Base-by-base conservation (phyloP, 257 asterid species). In the Lycium ferocissimum region DNA sequence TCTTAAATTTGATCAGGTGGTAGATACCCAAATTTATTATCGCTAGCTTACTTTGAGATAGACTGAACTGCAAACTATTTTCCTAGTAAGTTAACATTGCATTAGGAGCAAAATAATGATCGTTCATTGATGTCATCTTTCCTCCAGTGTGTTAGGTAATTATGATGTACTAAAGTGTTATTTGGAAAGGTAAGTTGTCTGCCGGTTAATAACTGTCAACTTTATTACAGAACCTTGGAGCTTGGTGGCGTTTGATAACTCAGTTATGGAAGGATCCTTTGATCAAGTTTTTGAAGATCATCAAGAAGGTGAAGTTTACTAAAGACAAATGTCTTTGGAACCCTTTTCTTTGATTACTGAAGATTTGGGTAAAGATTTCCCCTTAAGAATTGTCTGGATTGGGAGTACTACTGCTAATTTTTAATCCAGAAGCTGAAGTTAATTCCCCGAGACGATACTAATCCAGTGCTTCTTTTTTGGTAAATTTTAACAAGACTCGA, bases 1-100 rank as follows among this genome's bases (percentile, higher is more conserved):
- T 81, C 87, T 57, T 89, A 51, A 26, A 83, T 85, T 85, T 86
- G 71, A 87, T 83, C 95, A 95, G 97, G 92, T 92, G 93, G 93
- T 92, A 35, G 76, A 89, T 91, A 94, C 67, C 81, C 45, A 3
- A 45, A 81, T 83, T 81, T 62, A 61, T 45, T 88, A 84, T 87
- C 54, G 73, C 95, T 90, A 86, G 94, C 91, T 89, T 15, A 87
- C 65, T 87, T 81, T 85, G 85, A 69, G 51, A 35, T 62, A 53
- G 86, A 45, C 40, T 22, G 79, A 56, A 82, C 87, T 82, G 63
- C 84, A 47, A 51, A 80, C 85, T 86, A 14, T 83, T 85, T 71
- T 86, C 87, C 79, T 69, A 54, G 78, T 89, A 71, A 80, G 85
- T 71, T 75, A 88, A 57, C 89, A 72, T 66, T 79, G 54, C 73